These are phyloP conservation scores for Phyllosticta ampelicida DNA, from an alignment of 2,329 filamentous ascomycete species.

Conservation along the genomic window DNA sequence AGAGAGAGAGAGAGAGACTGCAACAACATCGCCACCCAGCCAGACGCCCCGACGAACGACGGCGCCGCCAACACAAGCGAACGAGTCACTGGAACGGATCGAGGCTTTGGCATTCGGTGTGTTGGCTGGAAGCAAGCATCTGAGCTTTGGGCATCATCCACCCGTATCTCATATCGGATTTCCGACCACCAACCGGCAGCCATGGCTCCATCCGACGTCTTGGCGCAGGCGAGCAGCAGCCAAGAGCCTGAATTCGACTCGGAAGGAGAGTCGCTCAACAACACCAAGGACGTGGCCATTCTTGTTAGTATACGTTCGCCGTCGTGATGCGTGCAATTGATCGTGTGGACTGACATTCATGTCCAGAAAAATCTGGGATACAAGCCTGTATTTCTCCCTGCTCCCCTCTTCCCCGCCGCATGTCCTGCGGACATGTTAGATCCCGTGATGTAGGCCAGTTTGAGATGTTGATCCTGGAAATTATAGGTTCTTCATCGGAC, in stretches of 20 bases:
- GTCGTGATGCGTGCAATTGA: not conserved
- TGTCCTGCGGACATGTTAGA: not conserved
- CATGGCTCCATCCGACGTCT: not conserved
- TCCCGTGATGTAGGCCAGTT: not conserved
- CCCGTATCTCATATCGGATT: not conserved
- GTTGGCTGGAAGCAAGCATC: too few species aligned
- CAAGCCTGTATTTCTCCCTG: conserved; percentile 1
- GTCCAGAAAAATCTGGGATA: conserved; percentile 1
- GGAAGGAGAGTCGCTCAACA: not conserved
- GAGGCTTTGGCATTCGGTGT: too few species aligned
- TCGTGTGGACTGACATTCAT: not conserved
- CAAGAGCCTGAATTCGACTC: not conserved
- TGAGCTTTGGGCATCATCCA: not conserved
- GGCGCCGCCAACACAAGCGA: too few species aligned
- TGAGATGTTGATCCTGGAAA: not conserved
- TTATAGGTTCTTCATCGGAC: conserved; percentile 6
- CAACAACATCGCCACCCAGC: too few species aligned
- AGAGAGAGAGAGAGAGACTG: too few species aligned
- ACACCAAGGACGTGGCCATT: conserved; percentile 4
- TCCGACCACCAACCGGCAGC: not conserved
- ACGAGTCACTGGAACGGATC: too few species aligned
- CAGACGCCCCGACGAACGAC: too few species aligned
- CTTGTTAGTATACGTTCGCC: not conserved
- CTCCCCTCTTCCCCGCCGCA: not conserved
- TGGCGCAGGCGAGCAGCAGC: not conserved